A percentile compares a stretch with the other conserved stretches of the same genome.
phyloP scores from a whole-genome alignment of 495 filamentous ascomycete species.

The Hypoxylon cercidicola region DNA sequence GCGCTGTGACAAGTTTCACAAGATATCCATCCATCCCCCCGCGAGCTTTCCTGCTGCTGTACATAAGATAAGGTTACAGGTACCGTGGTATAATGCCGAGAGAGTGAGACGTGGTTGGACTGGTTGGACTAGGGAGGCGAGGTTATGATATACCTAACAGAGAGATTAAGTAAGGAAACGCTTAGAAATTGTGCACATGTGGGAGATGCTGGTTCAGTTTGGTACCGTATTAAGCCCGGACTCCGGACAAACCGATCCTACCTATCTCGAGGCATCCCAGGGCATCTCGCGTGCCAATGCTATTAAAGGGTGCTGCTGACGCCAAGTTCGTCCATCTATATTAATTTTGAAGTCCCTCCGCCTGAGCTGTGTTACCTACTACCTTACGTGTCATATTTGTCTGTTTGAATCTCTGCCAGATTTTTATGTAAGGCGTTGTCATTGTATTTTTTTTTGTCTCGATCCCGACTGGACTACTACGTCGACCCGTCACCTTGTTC shows the following conservation, averaged over 20 bases:
- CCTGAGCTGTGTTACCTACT: neutral
- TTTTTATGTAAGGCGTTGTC: neutral
- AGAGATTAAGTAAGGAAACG: too few species aligned
- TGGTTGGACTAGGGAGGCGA: too few species aligned
- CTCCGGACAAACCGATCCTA: constrained; percentile 20
- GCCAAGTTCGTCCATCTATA: neutral
- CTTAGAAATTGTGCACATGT: too few species aligned
- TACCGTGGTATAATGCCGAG: too few species aligned
- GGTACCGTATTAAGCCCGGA: constrained; percentile 9
- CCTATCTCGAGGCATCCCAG: neutral
- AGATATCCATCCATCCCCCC: too few species aligned
- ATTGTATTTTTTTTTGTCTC: neutral
- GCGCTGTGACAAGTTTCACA: constrained; percentile 2
- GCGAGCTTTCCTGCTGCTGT: too few species aligned
- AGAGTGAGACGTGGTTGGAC: too few species aligned
- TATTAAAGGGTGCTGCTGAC: constrained; percentile 2
- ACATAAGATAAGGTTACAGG: too few species aligned
- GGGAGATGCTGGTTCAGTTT: too few species aligned
- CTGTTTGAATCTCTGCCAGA: neutral
- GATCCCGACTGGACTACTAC: neutral
- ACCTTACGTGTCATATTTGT: constrained; percentile 2
- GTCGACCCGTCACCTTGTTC: neutral
- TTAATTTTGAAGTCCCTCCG: neutral
- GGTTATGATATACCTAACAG: neutral
- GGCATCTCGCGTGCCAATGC: neutral